Conservation (phyloP, 805 yeast species). For the Myxozyma udenii region DNA sequence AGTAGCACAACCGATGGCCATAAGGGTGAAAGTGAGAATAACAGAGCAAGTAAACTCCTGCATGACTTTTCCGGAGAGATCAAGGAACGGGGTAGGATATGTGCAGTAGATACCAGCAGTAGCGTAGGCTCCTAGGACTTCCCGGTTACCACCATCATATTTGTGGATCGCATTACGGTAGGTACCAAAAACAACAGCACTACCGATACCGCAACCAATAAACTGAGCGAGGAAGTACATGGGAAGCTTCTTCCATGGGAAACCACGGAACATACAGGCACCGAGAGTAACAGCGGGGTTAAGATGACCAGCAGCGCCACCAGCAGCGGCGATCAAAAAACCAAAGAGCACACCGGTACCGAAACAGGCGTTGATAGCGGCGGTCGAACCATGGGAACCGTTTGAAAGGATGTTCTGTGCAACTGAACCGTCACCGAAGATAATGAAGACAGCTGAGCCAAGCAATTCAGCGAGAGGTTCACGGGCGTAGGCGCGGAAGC, state of each 20-base stretch:
- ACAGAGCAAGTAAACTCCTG: conserved; percentile 50
- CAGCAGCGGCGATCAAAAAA: conserved; percentile 48
- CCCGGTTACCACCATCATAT: conserved; percentile 40
- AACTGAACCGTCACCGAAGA: conserved; percentile 50
- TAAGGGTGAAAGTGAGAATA: conserved; percentile 47
- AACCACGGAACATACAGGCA: conserved; percentile 50
- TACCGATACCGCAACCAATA: conserved; percentile 51
- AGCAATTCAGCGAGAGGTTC: conserved; percentile 53
- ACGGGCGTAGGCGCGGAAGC: conserved; percentile 37
- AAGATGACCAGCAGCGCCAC: conserved; percentile 58
- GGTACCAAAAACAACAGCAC: conserved; percentile 46
- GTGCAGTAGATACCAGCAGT: conserved; percentile 50
- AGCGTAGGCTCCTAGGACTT: conserved; percentile 37
- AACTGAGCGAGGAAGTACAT: conserved; percentile 48
- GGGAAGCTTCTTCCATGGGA: conserved; percentile 50
- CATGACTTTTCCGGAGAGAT: conserved; percentile 46
- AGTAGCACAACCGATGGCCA: conserved; percentile 40
- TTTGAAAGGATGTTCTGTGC: conserved; percentile 46
- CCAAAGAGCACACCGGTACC: conserved; percentile 55
- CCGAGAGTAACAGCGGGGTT: conserved; percentile 53
- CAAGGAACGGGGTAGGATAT: conserved; percentile 44
- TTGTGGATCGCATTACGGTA: conserved; percentile 43
- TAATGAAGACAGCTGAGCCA: conserved; percentile 48
- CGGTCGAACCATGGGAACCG: conserved; percentile 43
- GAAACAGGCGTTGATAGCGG: conserved; percentile 50